Evolutionary conservation across 805 yeast species (phyloP), one percentile per base, ranked within the genome.

Genomic region (Starmerella gropengiesseri): DNA sequence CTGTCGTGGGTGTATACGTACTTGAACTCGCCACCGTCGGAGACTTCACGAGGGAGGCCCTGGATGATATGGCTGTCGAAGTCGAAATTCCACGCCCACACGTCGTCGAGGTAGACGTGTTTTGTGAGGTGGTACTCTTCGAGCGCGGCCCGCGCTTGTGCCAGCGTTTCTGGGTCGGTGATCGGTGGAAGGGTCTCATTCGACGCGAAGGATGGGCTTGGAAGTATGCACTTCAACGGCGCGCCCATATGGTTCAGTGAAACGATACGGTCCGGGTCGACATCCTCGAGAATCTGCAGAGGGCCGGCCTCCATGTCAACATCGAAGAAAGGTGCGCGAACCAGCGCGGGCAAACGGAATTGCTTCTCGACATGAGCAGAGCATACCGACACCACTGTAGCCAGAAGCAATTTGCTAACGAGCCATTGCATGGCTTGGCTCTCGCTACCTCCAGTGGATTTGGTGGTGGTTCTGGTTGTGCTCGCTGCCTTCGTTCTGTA

Each of bases 31-130:
- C 21, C 28, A 5, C 19, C 20, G 7, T 33, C 34, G 7, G 30
- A 22, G 12, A 27, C 14, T 8, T 21, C 29, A n/a, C 13, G 23
- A 5, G 52, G 51, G 18, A 48, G 18, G 31, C 36, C 33, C 32
- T 48, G 52, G 14, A 31, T 13, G 17, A 48, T 17, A n/a, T 34
- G 8, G 14, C n/a, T 9, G 23, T 38, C 26, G 26, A 46, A 41
- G 28, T 25, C 14, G 19, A 47, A n/a, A 13, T 16, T 9, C 52
- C 52, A 48, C 26, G 22, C 47, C 52, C 52, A 48, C 3, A 44
- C 43, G 14, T 48, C 49, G 37, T 48, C 51, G 14, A 20, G 20
- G 5, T 17, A 6, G 21, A 25, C 3, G 11, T 31, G 20, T 8
- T 13, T n/a, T 12, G 16, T 14, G 16, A 28, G 5, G 5, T 25